phyloP scores from a whole-genome alignment of 2,329 filamentous ascomycete genomes.

The Gaeumannomyces tritici region DNA sequence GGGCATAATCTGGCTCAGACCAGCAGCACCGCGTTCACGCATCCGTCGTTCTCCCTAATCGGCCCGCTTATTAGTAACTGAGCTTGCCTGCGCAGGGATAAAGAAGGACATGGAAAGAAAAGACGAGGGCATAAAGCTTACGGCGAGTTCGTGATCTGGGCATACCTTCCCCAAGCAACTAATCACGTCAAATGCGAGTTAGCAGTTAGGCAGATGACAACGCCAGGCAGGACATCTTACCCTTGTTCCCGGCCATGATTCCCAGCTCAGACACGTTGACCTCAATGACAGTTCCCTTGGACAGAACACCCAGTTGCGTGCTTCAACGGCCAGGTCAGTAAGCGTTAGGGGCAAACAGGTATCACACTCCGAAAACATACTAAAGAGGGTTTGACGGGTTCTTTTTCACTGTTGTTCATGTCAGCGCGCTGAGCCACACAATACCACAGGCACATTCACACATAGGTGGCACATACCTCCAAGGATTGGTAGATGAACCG shows the following conservation, averaged over 20 bases:
- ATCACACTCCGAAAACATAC: constrained; percentile 34
- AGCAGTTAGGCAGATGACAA: background rate
- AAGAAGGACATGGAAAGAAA: background rate
- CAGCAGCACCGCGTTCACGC: constrained; percentile 4
- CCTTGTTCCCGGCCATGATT: constrained; percentile 33
- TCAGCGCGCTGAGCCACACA: constrained; percentile 28
- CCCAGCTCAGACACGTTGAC: constrained; percentile 91
- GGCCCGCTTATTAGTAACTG: background rate
- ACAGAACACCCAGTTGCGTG: constrained; percentile 80
- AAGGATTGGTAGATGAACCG: constrained; percentile 76
- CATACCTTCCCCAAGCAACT: constrained; percentile 3
- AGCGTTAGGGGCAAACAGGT: constrained; percentile 61
- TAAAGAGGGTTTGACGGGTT: constrained; percentile 82
- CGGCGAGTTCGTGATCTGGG: constrained; percentile 3
- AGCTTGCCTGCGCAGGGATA: background rate
- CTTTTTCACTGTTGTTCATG: constrained; percentile 49
- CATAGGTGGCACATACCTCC: constrained; percentile 43
- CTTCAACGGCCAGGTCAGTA: background rate
- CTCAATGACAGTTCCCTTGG: constrained; percentile 72
- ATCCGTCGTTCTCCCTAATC: constrained; percentile 4
- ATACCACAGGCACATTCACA: constrained; percentile 19
- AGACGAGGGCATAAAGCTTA: background rate
- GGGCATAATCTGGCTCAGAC: background rate
- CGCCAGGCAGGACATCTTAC: background rate
- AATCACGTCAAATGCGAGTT: background rate